Base-by-base conservation (phyloP, 768 basidiomycete genomes). In the Lactarius hengduanensis region DNA sequence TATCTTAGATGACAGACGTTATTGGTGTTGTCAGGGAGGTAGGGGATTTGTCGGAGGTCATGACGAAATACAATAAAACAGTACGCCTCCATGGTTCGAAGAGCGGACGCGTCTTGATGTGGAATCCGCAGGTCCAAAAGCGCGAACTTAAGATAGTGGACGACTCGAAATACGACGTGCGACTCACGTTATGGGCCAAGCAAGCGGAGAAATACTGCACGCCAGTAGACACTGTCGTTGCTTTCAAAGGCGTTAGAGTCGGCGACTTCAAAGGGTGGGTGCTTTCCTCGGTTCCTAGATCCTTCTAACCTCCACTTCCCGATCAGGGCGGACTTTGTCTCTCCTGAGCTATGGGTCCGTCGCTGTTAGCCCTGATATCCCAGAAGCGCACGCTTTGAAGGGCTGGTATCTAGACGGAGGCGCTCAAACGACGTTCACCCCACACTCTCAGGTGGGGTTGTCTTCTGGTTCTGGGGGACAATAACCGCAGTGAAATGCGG, bases 161-260 rank as follows among this genome's bases (percentile, higher is more conserved):
- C 75, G 84, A 84, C 67, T 89, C 93, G 8, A 84, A 83, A 41
- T 92, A 80, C 72, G 85, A 88, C 20, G 88, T 93, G 47, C 85
- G 93, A 40, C 75, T 98, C 70, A 99, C 96, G 3, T 80, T 98
- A 36, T 99, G 96, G 97, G 97, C 96, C 28, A 94, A 91, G 75
- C 91, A 93, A 75, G 96, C 96, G 0, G 94, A 98, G 74, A 83
- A 83, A 47, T 98, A 86, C 74, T 75, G 77, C 20, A 78, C 81
- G 6, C 79, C 82, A 13, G 81, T 81, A 59, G 74, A 82, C 59
- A 86, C 92, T 10, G 87, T 98, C 36, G 83, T 96, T 70, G 96
- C 96, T 4, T 92, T 96, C 83, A 97, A 96, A 77, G 90, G 92
- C 28, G 92, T 94, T 69, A 93, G 90, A 75, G 92, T 98, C 47